Evolutionary conservation across 192 early-diverging fungal species (phyloP), one percentile per base, ranked within the genome.

Genomic region (Backusella parvicylindrica): DNA sequence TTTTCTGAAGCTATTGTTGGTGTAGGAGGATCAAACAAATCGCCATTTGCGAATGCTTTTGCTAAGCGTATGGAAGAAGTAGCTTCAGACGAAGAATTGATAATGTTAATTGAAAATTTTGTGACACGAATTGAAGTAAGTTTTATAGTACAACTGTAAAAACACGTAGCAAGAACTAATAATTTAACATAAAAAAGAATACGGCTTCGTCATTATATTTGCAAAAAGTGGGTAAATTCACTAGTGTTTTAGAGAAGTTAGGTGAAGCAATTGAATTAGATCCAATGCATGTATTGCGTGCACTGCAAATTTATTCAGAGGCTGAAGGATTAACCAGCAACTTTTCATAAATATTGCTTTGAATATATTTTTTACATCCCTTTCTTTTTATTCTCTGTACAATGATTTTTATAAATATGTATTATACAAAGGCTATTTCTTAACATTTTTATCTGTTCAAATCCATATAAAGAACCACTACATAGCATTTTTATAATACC

Each of bases 281-380:
- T 73, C 88, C 88, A 5, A 77, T 78, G 21, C 87, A 91, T 64
- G 85, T 92, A 64, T 33, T 92, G 13, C 75, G 84, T 4, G 89
- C 90, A 3, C 74, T 92, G 40, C 91, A 92, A 74, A 89, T 91
- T 80, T 90, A 90, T 76, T 80, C 86, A 60, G 75, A 82, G 68
- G 76, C 83, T 26, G 73, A 82, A 67, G 79, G 83, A 15, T 56
- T 73, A n/a, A 64, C 23, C 31, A 43, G 26, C 12, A 31, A 41
- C 4, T n/a, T 41, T 23, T 47, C 28, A 30, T 40, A 43, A 47
- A 40, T 9, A 70, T 28, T 15, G 30, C 18, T 28, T 28, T 18
- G 16, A 12, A 23, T 26, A n/a, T 50, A 50, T 50, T 1, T 21
- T 56, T 11, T 56, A 26, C 21, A 56, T 3, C 8, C 21, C 37